Base-by-base conservation (phyloP, 2,329 filamentous ascomycete species). In the Aspergillus sp. region DNA sequence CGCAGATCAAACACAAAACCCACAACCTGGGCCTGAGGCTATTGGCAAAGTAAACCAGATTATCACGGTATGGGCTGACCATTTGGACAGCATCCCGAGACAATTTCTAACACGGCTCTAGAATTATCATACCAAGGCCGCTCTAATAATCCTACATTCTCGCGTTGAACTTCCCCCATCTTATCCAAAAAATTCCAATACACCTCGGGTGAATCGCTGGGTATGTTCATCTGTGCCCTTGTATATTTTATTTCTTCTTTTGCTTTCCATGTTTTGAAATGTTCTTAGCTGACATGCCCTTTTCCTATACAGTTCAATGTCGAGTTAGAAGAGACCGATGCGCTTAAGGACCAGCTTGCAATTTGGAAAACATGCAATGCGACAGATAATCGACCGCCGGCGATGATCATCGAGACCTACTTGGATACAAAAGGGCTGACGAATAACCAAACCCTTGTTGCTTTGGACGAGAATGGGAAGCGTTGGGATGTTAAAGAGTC, bases 121-220 rank as follows among this genome's bases (percentile, higher is more conserved):
- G 92, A 96, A 97, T 72, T 95, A 96, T 75, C 90, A 93, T 73
- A 87, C 86, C 64, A 98, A 97, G 79, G 88, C 90, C 36, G 91
- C 92, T 39, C 84, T 95, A 51, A 84, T 95, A 49, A 88, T 98
- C 54, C 79, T 96, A 36, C 89, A 93, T 63, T 89, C 93, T 9
- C 85, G 93, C 64, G 87, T 93, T 61, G 85, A 86, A 54, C 82
- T 96, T 8, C 77, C 87, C 69, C 75, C 83, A 71, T 71, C 77
- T 34, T 83, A 79, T 69, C 82, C 74, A 26, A 83, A 81, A 66
- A 82, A 82, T 60, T 81, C 84, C 18, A 81, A 84, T 41, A 75
- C 65, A 62, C 84, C 85, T 61, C 89, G 88, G 74, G 82, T 89
- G 50, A 96, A 95, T 71, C 91, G 90, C 85, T 96, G 91, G 91